phyloP scores from a whole-genome alignment of 1,139 yeast genomes.

The Diutina neorugosa region DNA sequence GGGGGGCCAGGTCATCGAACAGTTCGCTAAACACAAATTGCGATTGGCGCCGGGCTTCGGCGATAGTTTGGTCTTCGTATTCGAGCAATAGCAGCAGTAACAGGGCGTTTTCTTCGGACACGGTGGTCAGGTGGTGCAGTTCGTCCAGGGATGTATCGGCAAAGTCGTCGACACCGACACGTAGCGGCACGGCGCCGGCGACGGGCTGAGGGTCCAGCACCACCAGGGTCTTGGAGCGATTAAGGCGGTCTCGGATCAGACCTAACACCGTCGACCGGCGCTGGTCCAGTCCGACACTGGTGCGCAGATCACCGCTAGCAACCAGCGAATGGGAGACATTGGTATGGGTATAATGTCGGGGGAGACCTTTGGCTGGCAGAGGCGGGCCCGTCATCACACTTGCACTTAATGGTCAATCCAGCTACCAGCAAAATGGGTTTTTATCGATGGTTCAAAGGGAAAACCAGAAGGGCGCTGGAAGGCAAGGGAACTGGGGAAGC shows the following conservation, averaged over 20 bases:
- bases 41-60: background rate
- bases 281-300: background rate
- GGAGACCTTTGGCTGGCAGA: background rate
- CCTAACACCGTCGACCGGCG: background rate
- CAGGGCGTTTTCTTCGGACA: background rate
- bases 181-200: background rate
- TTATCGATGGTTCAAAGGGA: no score
- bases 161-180: background rate
- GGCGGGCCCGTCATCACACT: background rate
- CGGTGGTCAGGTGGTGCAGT: background rate
- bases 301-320: background rate
- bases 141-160: constrained; percentile 2
- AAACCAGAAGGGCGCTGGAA: no score
- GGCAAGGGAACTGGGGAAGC: no score
- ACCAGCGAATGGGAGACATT: background rate
- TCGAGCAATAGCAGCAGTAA: background rate
- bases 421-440: no score
- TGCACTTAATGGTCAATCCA: background rate
- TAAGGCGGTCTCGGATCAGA: background rate
- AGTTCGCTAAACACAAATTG: background rate
- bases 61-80: background rate
- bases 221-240: constrained; percentile 1
- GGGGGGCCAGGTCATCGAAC: background rate
- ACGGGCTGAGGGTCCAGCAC: background rate
- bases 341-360: background rate